Base-by-base conservation (phyloP, 768 basidiomycete genomes). In the Dioszegia aurantiaca region DNA sequence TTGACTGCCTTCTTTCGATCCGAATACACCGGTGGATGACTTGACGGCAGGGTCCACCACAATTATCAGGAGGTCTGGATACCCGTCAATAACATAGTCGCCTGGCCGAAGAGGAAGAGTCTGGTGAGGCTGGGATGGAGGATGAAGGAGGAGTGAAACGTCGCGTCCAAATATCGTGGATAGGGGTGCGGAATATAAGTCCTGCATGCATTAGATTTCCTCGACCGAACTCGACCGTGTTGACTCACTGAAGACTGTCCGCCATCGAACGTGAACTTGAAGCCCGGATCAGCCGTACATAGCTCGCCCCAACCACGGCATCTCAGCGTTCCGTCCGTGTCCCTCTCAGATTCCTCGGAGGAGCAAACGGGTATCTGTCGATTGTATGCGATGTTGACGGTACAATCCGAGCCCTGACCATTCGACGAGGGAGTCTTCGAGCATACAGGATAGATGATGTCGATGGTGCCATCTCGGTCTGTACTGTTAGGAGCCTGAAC, bases 391-490 rank as follows among this genome's bases (percentile, higher is more conserved):
- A 98, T 87, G 70, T 93, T 94, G 76, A 99, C 83, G 48, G 79
- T 80, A 73, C 95, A 98, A 39, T 84, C 82, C 1, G 79, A 79
- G 11, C 92, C 92, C 0, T 88, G 77, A 2, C 92, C 91, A 0
- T 82, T 84, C 1, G 82, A 79, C 0, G 80, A 73, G 0, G 87
- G 86, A n/a, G 89, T 83, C 2, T 81, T 82, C 0, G 80, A 77
- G 72, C 95, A 99, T 0, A 88, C 88, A 0, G 89, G 83, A 70
- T 97, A 90, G 43, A 99, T 81, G 82, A 98, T 85, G 74, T 98
- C 95, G 30, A 98, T 88, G 0, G 94, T 93, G 0, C 95, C 95
- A 67, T 98, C 95, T 6, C 95, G 85, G 69, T 98, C 93, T 78
- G 55, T 19, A 41, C 23, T 5, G 21, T 39, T 11, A 31, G 49